phyloP scores from a whole-genome alignment of 1,284 basidiomycete genomes.

The Calocybe gambosa region DNA sequence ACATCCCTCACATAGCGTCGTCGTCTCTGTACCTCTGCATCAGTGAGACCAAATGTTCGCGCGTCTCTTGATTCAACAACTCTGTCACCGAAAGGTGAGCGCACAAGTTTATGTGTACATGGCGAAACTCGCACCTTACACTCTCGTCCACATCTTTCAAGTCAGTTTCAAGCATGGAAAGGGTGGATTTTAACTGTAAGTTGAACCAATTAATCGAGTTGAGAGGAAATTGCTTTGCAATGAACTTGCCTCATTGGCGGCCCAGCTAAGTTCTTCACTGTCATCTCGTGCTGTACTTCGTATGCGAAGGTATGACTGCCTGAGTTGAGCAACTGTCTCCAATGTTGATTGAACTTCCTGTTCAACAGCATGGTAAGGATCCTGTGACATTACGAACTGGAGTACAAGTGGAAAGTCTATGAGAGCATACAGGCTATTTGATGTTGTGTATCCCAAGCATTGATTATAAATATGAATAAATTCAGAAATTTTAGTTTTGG shows the following conservation, averaged over 20 bases:
- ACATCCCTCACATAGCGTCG: conserved; percentile 72
- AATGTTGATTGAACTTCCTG: conserved; percentile 69
- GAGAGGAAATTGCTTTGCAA: background rate
- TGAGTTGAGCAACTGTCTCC: conserved; percentile 61
- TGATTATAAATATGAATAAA: conserved; percentile 3
- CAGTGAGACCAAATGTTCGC: conserved; percentile 76
- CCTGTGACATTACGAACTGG: conserved; percentile 49
- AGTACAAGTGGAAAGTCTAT: background rate
- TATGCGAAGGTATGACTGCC: conserved; percentile 73
- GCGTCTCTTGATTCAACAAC: conserved; percentile 79
- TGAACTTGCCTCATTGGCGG: conserved; percentile 58
- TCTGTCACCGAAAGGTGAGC: conserved; percentile 29
- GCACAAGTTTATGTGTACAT: conserved; percentile 2
- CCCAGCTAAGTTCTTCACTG: conserved; percentile 70
- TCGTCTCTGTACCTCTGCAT: conserved; percentile 65
- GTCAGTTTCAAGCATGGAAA: conserved; percentile 76
- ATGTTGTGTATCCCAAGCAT: background rate
- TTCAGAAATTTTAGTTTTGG: conserved; percentile 4
- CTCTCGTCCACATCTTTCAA: conserved; percentile 86
- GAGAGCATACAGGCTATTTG: background rate
- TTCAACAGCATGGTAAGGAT: conserved; percentile 79
- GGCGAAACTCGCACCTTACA: conserved; percentile 50
- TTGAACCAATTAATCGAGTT: background rate
- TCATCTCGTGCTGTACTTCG: conserved; percentile 58
- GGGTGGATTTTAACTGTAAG: conserved; percentile 63